Evolutionary conservation across 345 rosid species (phyloP).

Genomic region (Syzygium aromaticum): DNA sequence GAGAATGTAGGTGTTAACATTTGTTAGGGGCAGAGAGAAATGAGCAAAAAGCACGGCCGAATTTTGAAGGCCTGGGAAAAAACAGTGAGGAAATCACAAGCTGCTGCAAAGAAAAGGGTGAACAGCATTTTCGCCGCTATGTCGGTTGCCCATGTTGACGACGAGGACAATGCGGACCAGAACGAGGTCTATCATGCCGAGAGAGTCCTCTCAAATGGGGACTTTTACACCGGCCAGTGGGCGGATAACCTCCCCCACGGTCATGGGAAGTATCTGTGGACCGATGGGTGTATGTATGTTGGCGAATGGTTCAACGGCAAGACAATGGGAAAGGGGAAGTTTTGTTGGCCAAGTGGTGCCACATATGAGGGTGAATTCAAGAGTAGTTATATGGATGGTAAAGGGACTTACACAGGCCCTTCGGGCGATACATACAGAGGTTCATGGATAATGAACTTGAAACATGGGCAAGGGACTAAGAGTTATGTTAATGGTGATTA

Average conservation of each 20-base stretch:
- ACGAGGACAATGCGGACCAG: conserved; percentile 40
- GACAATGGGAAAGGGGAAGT: conserved; percentile 72
- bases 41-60: conserved; percentile 11
- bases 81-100: conserved; percentile 26
- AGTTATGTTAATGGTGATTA: conserved; percentile 69
- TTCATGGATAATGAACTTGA: conserved; percentile 83
- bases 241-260: conserved; percentile 64
- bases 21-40: background rate
- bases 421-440: conserved; percentile 70
- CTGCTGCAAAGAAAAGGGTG: conserved; percentile 29
- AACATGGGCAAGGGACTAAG: conserved; percentile 70
- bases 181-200: conserved; percentile 44
- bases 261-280: conserved; percentile 80
- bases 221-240: conserved; percentile 87
- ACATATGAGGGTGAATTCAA: conserved; percentile 96
- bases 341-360: conserved; percentile 91
- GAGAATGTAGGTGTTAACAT: background rate
- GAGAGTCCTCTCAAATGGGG: conserved; percentile 52
- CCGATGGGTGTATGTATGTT: conserved; percentile 88
- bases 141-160: conserved; percentile 92
- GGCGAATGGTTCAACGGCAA: conserved; percentile 84
- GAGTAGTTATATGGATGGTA: conserved; percentile 82
- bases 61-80: conserved; percentile 39
- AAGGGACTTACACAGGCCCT: conserved; percentile 72
- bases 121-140: conserved; percentile 30